Evolutionary conservation across 306 rosid genomes (phyloP).

Genomic region (Sphenostylis stenocarpa): DNA sequence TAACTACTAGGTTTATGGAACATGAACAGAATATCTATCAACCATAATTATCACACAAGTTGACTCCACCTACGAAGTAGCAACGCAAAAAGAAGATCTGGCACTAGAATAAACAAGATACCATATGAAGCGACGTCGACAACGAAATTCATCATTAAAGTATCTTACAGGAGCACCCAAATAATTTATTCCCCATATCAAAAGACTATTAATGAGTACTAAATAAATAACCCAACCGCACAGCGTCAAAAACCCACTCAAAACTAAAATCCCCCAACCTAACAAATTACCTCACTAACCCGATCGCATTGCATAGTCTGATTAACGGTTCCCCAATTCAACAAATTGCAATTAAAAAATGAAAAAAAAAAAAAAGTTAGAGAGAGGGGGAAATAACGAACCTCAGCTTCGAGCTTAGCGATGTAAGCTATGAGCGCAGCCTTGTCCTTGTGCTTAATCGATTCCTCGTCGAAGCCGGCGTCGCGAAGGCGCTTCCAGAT

Average conservation of each 20-base stretch:
- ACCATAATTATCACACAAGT: neutral
- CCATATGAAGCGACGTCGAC: constrained; percentile 17
- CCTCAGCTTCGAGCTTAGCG: constrained; percentile 94
- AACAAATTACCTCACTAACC: neutral
- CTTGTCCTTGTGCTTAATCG: constrained; percentile 77
- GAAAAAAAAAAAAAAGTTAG: neutral
- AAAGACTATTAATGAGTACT: constrained; percentile 7
- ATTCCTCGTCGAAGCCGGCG: constrained; percentile 89
- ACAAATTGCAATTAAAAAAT: neutral
- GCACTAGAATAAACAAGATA: constrained; percentile 11
- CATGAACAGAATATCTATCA: neutral
- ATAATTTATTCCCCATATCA: neutral
- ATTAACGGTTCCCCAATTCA: neutral
- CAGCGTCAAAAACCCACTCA: neutral
- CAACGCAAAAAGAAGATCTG: neutral
- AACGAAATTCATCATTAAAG: neutral
- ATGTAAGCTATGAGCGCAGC: constrained; percentile 89
- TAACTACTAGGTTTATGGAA: neutral
- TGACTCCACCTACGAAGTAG: neutral
- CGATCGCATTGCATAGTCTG: neutral
- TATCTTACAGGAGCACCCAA: neutral
- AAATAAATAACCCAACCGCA: constrained; percentile 1
- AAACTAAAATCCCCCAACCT: neutral
- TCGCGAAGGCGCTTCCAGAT: constrained; percentile 84
- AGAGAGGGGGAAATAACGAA: constrained; percentile 19